phyloP scores from a whole-genome alignment of 768 basidiomycete species.

The Hydnum rufescens region DNA sequence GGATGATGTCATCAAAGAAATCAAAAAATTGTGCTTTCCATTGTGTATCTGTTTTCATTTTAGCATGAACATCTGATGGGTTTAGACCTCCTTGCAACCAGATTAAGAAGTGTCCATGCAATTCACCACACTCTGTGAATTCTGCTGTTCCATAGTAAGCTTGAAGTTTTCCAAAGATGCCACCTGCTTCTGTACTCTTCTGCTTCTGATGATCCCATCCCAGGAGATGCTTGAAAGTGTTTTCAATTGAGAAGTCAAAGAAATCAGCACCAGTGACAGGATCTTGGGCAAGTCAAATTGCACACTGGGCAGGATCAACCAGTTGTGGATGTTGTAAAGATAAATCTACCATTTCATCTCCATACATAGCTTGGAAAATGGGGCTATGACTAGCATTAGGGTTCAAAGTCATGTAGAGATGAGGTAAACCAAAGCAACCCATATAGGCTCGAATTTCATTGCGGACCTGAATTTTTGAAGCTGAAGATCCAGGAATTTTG shows the following conservation, averaged over 20 bases:
- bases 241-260: too few relatives aligned
- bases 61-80: conserved; percentile 17
- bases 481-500: conserved; percentile 10
- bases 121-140: conserved; percentile 13
- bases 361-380: too few relatives aligned
- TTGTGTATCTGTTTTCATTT: conserved; percentile 9
- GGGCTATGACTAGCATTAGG: conserved; percentile 13
- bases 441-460: conserved; percentile 11
- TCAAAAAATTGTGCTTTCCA: conserved; percentile 15
- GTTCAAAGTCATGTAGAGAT: conserved; percentile 12
- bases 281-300: too few relatives aligned
- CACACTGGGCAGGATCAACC: conserved; percentile 9
- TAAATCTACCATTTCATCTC: conserved; percentile 5
- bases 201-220: conserved; percentile 16
- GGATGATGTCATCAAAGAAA: conserved; percentile 19
- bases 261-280: too few relatives aligned
- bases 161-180: conserved; percentile 20
- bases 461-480: conserved; percentile 6
- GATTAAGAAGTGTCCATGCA: conserved; percentile 20
- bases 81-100: conserved; percentile 18
- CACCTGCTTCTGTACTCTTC: conserved; percentile 11
- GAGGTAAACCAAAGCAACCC: conserved; percentile 6
- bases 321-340: conserved; percentile 12
- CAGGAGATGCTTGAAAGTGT: conserved; percentile 15
- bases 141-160: too few relatives aligned